These are phyloP conservation scores for Uromyces viciae-fabae DNA, from an alignment of 1,284 basidiomycete genomes.

Conservation along the genomic window DNA sequence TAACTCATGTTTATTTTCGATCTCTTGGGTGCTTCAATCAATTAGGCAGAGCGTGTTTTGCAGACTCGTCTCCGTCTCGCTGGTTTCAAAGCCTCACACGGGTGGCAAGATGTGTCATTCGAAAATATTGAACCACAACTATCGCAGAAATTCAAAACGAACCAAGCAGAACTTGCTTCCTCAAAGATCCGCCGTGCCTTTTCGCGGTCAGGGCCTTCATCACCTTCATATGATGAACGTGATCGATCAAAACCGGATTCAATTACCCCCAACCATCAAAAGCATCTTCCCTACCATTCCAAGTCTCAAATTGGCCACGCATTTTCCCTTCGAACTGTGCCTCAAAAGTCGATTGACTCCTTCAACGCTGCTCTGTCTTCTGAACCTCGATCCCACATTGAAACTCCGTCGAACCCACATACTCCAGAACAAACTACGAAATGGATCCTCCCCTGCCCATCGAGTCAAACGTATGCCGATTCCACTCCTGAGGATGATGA, in stretches of 20 bases:
- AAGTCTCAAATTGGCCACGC: background rate
- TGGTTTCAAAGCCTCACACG: constrained; percentile 39
- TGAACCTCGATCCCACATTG: constrained; percentile 13
- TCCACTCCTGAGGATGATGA: constrained; percentile 24
- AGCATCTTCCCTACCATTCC: background rate
- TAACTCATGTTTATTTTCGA: background rate
- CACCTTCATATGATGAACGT: background rate
- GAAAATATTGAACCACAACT: constrained; percentile 36
- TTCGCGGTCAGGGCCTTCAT: background rate
- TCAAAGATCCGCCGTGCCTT: background rate
- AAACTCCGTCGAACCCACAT: constrained; percentile 6
- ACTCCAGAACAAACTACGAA: constrained; percentile 32
- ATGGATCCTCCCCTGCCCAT: constrained; percentile 7
- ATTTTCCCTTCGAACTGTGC: background rate
- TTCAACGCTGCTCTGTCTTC: background rate
- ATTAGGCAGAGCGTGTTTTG: constrained; percentile 26
- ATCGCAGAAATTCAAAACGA: background rate
- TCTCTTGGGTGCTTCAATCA: background rate
- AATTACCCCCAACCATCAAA: constrained; percentile 11
- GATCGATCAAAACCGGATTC: constrained; percentile 1
- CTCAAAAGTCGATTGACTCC: background rate
- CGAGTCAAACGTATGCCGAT: constrained; percentile 20
- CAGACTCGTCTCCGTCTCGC: constrained; percentile 41
- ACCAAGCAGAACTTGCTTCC: background rate
- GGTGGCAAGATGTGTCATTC: constrained; percentile 38